Evolutionary conservation across 2,329 filamentous ascomycete genomes (phyloP).

Genomic region (Sporothrix curviconia): DNA sequence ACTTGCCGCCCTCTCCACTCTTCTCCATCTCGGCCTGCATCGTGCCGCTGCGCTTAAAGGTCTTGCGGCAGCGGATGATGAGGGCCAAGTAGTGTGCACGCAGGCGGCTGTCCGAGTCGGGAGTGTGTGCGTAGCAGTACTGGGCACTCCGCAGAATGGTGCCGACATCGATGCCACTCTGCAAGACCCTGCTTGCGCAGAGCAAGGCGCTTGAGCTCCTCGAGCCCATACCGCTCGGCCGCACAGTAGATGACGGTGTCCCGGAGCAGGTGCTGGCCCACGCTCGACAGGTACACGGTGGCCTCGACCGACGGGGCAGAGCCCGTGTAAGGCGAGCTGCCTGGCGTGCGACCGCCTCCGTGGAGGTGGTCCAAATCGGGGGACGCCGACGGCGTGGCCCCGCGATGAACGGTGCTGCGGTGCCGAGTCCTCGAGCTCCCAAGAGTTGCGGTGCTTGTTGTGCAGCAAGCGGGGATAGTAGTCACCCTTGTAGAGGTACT

Average conservation of each 20-base stretch:
- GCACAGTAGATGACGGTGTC: slow-evolving; percentile 95
- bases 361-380: slow-evolving; percentile 36
- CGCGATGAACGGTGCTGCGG: slow-evolving; percentile 38
- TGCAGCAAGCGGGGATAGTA: slow-evolving; percentile 86
- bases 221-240: slow-evolving; percentile 82
- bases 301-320: slow-evolving; percentile 50
- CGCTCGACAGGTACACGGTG: slow-evolving; percentile 69
- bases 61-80: slow-evolving; percentile 94
- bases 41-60: slow-evolving; percentile 95
- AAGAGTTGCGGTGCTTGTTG: slow-evolving; percentile 78
- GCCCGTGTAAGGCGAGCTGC: slow-evolving; percentile 17
- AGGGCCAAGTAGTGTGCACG: slow-evolving; percentile 95
- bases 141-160: slow-evolving; percentile 88
- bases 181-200: slow-evolving; percentile 91
- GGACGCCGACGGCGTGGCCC: slow-evolving; percentile 40
- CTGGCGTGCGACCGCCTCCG: slow-evolving; percentile 29
- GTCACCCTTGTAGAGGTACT: slow-evolving; percentile 96
- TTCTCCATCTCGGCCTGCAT: slow-evolving; percentile 99
- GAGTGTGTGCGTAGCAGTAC: slow-evolving; percentile 93
- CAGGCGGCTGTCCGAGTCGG: slow-evolving; percentile 83
- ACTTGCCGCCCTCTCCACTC: slow-evolving; percentile 65
- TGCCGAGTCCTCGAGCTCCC: slow-evolving; percentile 73
- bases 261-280: slow-evolving; percentile 71
- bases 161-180: slow-evolving; percentile 84
- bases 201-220: slow-evolving; percentile 84